Evolutionary conservation across 2,329 filamentous ascomycete genomes (phyloP).

Genomic region (Colletotrichum sp.): DNA sequence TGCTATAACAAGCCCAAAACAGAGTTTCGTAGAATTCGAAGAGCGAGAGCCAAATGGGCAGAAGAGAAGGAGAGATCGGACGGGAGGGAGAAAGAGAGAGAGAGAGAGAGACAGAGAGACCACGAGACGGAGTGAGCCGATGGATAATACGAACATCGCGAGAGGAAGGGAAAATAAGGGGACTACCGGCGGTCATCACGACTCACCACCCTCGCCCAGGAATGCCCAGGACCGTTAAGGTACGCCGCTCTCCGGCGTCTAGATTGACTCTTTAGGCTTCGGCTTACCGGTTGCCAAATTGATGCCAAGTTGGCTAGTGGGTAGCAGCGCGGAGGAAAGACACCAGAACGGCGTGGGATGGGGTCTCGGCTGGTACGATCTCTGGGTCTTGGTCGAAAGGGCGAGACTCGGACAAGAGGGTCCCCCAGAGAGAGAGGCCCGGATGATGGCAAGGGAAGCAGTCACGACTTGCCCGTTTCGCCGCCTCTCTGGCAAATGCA

Average conservation of each 20-base stretch:
- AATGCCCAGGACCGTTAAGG: background rate
- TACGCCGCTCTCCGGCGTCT: background rate
- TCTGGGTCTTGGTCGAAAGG: background rate
- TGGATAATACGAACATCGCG: background rate
- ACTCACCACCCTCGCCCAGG: background rate
- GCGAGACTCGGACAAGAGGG: background rate
- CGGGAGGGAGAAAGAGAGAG: background rate
- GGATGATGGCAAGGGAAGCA: background rate
- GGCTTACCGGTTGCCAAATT: background rate
- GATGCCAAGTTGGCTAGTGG: background rate
- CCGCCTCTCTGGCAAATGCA: background rate
- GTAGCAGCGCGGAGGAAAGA: background rate
- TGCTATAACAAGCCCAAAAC: background rate
- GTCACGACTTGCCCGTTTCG: background rate
- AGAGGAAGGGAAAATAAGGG: background rate
- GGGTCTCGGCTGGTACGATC: conserved; percentile 18
- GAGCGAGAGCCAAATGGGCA: conserved; percentile 3
- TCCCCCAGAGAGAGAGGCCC: background rate
- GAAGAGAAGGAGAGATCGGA: conserved; percentile 13
- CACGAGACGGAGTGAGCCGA: background rate
- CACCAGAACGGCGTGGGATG: background rate
- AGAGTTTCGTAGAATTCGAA: background rate
- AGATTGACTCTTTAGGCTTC: background rate
- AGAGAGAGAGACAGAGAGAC: background rate
- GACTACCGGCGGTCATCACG: background rate